Evolutionary conservation across 768 basidiomycete genomes (phyloP), one percentile per base, ranked within the genome.

Genomic region (Mycena vulgaris): DNA sequence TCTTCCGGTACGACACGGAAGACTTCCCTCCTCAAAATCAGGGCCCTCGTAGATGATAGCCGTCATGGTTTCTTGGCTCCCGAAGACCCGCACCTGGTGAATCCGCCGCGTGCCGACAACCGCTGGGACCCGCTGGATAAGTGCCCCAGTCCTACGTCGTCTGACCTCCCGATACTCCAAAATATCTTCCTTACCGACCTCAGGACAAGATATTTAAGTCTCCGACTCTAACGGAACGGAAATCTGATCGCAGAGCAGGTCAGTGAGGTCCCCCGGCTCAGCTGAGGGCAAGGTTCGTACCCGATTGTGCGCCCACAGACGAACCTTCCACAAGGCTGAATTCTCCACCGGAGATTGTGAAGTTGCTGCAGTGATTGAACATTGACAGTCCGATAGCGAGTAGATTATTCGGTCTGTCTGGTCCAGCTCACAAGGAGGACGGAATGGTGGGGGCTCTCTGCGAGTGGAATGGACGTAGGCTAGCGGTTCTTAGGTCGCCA

Each of bases 201-300:
- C 53, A n/a, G 19, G 16, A 19, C 42, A 48, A n/a, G 10, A 65
- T 31, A 48, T 65, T 39, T 6, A 65, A 52, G 21, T 65, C 63
- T 14, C 53, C 53, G 23, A 65, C 42, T 10, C 42, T 11, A 31
- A 65, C 9, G 28, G 11, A 37, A 42, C 33, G 52, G 53, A 65
- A 65, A 5, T 47, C 45, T 47, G n/a, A 3, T 47, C 8, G 23
- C 45, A 5, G 8, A 25, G 21, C 2, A 13, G n/a, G 5, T 23
- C 45, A 25, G n/a, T 23, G 8, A 28, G 17, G 5, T 47, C n/a
- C 5, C 13, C 45, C 4, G 5, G 3, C 6, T 8, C n/a, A 47
- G 7, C 13, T 6, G 21, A 42, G n/a, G n/a, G n/a, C n/a, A n/a
- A n/a, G 40, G 40, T 42, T 8, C 17, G 6, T 11, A 9, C 16